phyloP scores from a whole-genome alignment of 768 basidiomycete genomes.

The Lactarius evosmus region DNA sequence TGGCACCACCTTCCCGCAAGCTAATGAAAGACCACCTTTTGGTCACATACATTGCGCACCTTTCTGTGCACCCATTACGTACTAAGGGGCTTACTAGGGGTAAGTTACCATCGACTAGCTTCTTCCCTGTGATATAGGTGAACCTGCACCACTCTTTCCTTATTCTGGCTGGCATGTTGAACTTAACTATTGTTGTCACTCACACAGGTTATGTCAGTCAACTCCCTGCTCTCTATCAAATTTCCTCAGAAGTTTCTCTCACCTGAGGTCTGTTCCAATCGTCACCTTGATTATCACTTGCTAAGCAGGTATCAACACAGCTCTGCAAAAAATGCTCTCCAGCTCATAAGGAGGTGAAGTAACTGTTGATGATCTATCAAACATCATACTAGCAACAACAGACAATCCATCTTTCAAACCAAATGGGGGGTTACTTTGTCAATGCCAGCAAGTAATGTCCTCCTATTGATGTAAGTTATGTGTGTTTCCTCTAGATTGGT shows the following conservation, averaged over 20 bases:
- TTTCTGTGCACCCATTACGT: slow-evolving; percentile 65
- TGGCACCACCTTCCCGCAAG: slow-evolving; percentile 27
- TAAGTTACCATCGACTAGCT: slow-evolving; percentile 44
- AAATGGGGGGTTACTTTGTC: slow-evolving; percentile 68
- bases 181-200: slow-evolving; percentile 1
- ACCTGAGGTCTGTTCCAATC: slow-evolving; percentile 51
- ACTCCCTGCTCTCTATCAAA: slow-evolving; percentile 68
- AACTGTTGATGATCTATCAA: not conserved
- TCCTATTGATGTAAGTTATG: slow-evolving; percentile 36
- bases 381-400: slow-evolving; percentile 81
- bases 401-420: slow-evolving; percentile 88
- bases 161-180: not conserved
- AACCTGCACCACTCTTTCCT: slow-evolving; percentile 27
- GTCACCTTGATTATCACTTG: not conserved
- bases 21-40: slow-evolving; percentile 47
- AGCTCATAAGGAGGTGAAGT: slow-evolving; percentile 57
- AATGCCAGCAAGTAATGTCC: slow-evolving; percentile 57
- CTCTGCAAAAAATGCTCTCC: slow-evolving; percentile 68
- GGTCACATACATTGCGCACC: slow-evolving; percentile 65
- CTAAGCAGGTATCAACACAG: slow-evolving; percentile 36
- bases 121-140: slow-evolving; percentile 71
- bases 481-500: slow-evolving; percentile 69
- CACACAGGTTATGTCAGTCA: slow-evolving; percentile 72
- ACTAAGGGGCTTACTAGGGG: slow-evolving; percentile 81
- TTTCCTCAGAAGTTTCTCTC: slow-evolving; percentile 80